Evolutionary conservation across 2,329 filamentous ascomycete genomes (phyloP).

Genomic region (Dactylellina leptospora): DNA sequence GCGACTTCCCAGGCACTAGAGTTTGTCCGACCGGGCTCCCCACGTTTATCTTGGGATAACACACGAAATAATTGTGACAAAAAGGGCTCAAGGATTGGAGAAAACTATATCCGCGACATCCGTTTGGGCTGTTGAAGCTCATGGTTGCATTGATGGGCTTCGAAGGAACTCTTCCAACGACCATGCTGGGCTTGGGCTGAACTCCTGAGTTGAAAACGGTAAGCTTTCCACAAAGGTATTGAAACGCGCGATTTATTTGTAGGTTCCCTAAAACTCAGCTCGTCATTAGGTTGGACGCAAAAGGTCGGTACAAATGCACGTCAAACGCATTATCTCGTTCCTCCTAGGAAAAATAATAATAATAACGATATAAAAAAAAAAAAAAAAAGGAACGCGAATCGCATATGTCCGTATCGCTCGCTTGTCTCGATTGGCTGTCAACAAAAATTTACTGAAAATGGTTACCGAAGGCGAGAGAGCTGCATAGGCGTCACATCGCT

Average conservation of each 20-base stretch:
- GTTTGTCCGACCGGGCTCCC: slow-evolving; percentile 30
- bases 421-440: slow-evolving; percentile 19
- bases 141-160: slow-evolving; percentile 33
- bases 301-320: not conserved
- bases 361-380: too few species aligned
- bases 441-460: slow-evolving; percentile 20
- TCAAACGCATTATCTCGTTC: slow-evolving; percentile 16
- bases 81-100: slow-evolving; percentile 19
- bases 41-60: slow-evolving; percentile 18
- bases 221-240: slow-evolving; percentile 30
- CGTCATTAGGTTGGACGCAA: slow-evolving; percentile 15
- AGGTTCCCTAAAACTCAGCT: too few species aligned
- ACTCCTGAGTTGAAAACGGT: slow-evolving; percentile 17
- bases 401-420: slow-evolving; percentile 35
- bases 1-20: slow-evolving; percentile 28
- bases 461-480: slow-evolving; percentile 24
- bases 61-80: not conserved
- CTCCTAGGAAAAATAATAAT: not conserved
- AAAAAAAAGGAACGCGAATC: too few species aligned
- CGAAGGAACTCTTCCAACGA: slow-evolving; percentile 50
- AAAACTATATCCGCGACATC: slow-evolving; percentile 45
- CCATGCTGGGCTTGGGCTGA: slow-evolving; percentile 34
- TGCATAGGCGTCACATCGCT: too few species aligned
- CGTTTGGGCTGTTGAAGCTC: slow-evolving; percentile 34
- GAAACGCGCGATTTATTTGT: slow-evolving; percentile 44